phyloP scores from a whole-genome alignment of 1,284 basidiomycete species.

The Tilletia indica region DNA sequence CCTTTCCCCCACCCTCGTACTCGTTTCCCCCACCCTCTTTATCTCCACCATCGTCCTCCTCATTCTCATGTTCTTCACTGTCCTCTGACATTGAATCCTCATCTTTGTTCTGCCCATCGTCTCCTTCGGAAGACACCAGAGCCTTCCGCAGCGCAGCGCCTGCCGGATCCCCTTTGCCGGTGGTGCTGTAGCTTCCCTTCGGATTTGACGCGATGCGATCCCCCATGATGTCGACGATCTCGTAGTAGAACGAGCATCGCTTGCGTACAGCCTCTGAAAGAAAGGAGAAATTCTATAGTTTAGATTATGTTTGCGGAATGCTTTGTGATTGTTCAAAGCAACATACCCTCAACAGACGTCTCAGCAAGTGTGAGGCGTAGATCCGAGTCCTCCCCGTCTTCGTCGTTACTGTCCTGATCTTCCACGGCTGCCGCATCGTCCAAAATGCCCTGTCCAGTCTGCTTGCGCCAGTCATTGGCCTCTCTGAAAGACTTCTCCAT shows the following conservation, averaged over 20 bases:
- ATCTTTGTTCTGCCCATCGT: too few species aligned
- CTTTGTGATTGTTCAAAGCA: too few species aligned
- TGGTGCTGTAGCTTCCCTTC: neutral
- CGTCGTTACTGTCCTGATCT: too few species aligned
- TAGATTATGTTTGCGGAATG: too few species aligned
- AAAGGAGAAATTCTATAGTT: too few species aligned
- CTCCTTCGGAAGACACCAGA: too few species aligned
- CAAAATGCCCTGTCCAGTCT: conserved; percentile 1
- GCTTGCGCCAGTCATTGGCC: neutral
- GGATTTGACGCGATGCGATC: neutral
- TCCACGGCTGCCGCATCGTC: neutral
- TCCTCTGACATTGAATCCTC: too few species aligned
- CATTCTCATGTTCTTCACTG: too few species aligned
- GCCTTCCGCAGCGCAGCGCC: neutral
- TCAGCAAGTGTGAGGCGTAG: neutral
- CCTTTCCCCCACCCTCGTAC: too few species aligned
- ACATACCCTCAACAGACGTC: too few species aligned
- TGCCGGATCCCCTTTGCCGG: neutral
- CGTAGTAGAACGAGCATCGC: neutral
- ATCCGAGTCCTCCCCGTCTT: neutral
- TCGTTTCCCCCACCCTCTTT: too few species aligned
- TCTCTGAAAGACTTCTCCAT: neutral
- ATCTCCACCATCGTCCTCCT: too few species aligned
- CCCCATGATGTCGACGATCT: neutral
- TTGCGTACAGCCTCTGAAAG: neutral